Percentiles rank a stretch among this genome's conserved stretches.
Conservation (phyloP, 371 early-diverging fungal genomes). For the Actinomucor elegans region DNA sequence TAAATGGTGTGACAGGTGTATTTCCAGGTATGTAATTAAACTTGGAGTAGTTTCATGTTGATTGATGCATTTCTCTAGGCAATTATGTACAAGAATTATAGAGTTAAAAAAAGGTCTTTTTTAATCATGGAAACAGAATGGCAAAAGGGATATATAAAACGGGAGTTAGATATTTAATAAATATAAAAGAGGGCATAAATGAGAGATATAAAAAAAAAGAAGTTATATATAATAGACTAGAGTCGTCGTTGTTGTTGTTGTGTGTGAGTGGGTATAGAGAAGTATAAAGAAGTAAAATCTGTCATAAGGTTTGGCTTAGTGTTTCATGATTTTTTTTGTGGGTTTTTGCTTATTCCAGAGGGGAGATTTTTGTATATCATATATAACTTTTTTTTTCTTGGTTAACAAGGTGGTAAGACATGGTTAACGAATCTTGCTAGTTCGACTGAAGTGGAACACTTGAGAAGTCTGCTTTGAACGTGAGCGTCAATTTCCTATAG, state of each 20-base stretch:
- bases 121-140: neutral
- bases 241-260: too few species aligned
- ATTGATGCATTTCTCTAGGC: constrained; percentile 11
- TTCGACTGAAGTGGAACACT: constrained; percentile 26
- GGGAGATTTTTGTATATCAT: neutral
- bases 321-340: neutral
- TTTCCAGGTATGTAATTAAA: constrained; percentile 73
- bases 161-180: too few species aligned
- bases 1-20: constrained; percentile 61
- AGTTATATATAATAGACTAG: too few species aligned
- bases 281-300: neutral
- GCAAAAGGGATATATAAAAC: too few species aligned
- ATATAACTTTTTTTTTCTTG: neutral
- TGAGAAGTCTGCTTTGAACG: constrained; percentile 27
- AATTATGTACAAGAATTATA: constrained; percentile 31
- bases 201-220: neutral
- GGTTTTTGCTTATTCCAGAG: too few species aligned
- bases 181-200: too few species aligned
- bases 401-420: constrained; percentile 23
- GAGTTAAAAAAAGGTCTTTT: neutral
- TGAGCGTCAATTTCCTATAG: constrained; percentile 33
- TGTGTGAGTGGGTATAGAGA: neutral
- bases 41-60: neutral
- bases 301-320: too few species aligned
- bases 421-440: constrained; percentile 32